Evolutionary conservation across 106 monocot genomes (phyloP).

Genomic region (Phalaenopsis equestris): DNA sequence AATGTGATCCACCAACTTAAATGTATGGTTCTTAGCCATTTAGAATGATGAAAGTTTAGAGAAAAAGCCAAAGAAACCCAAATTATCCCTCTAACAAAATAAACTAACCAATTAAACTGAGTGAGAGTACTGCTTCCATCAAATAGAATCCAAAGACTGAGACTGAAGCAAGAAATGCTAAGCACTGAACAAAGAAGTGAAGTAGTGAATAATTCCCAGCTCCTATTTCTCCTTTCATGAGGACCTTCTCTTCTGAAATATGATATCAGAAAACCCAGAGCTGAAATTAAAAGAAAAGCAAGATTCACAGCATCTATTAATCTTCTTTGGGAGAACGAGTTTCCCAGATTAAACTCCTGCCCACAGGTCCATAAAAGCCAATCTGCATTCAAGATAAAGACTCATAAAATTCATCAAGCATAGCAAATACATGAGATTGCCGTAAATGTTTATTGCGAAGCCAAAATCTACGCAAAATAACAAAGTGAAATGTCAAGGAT

Average conservation of each 20-base stretch:
- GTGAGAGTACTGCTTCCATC: neutral
- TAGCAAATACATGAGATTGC: neutral
- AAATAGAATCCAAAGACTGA: constrained; percentile 3
- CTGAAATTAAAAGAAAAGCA: constrained; percentile 23
- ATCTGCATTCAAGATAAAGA: neutral
- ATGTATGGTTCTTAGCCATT: constrained; percentile 8
- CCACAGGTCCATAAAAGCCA: constrained; percentile 2
- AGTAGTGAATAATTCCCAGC: constrained; percentile 20
- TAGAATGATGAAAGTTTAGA: constrained; percentile 20
- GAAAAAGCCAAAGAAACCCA: constrained; percentile 38
- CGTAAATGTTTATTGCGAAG: neutral
- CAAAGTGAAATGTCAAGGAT: neutral
- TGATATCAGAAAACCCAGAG: constrained; percentile 9
- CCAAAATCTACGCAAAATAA: neutral
- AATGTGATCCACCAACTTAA: constrained; percentile 35
- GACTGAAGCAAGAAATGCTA: constrained; percentile 15
- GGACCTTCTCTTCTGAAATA: constrained; percentile 7
- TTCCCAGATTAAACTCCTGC: constrained; percentile 17
- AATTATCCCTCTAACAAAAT: constrained; percentile 24
- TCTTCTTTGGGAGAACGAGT: constrained; percentile 23
- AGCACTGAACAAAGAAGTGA: constrained; percentile 25
- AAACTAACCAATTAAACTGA: neutral
- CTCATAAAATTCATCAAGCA: neutral
- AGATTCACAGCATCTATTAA: constrained; percentile 31
- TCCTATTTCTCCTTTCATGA: constrained; percentile 9